Base-by-base conservation (phyloP, 139 green algal genomes). In the Diplosphaera chodatii region DNA sequence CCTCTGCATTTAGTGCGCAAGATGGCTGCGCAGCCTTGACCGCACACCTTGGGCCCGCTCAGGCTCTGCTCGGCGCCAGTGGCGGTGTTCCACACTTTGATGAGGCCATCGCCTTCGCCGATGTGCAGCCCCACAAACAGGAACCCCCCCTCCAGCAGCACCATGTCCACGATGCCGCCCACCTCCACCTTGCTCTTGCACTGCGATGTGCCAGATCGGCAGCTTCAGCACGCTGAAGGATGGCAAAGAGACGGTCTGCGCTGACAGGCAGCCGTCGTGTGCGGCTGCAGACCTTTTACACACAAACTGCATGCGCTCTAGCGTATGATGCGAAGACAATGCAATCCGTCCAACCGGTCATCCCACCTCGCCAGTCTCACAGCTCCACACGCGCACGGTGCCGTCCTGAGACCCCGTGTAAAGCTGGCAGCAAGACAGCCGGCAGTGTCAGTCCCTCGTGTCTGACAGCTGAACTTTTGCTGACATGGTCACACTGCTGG, bases 91-190 rank as follows among this genome's bases (percentile, higher is more conserved):
- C 74, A 92, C 16, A 76, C 69, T 40, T 82, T 85, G 74, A 89
- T 78, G 64, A 73, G 66, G 56, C 70, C 82, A 62, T 82, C 74
- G 6, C 55, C n/a, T 15, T 64, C 29, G 23, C 41, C 41, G 28
- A 79, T 80, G 33, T 86, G 84, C n/a, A 90, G 30, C 18, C 86
- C 89, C 25, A 90, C 88, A 78, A 93, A 89, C 32, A 94, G 76
- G 71, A 83, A 92, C 0, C 85, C 87, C 27, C 74, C 78, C 56
- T 83, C 80, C 63, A 87, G 66, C 40, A 94, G 74, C 62, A 94
- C 73, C n/a, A 72, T 80, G 63, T 88, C 81, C 20, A 93, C 86
- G 31, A 85, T 69, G 4, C 88, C 89, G 15, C 86, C 86, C 22
- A 90, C 79, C n/a, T 85, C 70, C 69, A 91, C 85, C 29, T 67